phyloP scores from a whole-genome alignment of 768 basidiomycete species.

The Lanmaoa rubissima region DNA sequence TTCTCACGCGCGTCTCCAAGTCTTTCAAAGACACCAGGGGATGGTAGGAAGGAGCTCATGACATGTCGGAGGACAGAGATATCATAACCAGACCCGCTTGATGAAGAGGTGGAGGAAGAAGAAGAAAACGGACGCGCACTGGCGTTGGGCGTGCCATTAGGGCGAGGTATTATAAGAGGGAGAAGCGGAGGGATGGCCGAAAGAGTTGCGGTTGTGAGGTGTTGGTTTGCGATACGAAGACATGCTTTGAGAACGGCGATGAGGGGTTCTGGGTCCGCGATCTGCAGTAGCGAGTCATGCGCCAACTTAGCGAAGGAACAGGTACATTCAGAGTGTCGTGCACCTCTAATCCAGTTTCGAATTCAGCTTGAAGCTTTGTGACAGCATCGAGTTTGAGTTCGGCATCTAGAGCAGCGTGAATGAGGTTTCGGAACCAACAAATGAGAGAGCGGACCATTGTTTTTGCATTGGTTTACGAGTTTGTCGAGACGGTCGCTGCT shows the following conservation, averaged over 20 bases:
- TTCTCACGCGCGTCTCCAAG: constrained; percentile 76
- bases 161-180: constrained; percentile 54
- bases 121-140: constrained; percentile 43
- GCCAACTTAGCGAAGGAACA: constrained; percentile 13
- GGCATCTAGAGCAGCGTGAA: constrained; percentile 50
- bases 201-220: constrained; percentile 75
- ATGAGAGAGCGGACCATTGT: constrained; percentile 46
- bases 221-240: constrained; percentile 78
- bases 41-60: constrained; percentile 64
- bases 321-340: constrained; percentile 15
- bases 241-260: constrained; percentile 69
- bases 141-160: constrained; percentile 25
- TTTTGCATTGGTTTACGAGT: constrained; percentile 64
- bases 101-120: constrained; percentile 51
- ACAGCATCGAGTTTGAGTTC: constrained; percentile 81
- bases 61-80: constrained; percentile 62
- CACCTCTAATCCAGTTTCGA: constrained; percentile 72
- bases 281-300: constrained; percentile 40
- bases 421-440: constrained; percentile 4
- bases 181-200: constrained; percentile 65
- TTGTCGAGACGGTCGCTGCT: constrained; percentile 54
- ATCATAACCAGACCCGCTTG: constrained; percentile 46
- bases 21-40: constrained; percentile 78
- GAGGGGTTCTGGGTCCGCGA: constrained; percentile 69
- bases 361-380: constrained; percentile 71